Base-by-base conservation (phyloP, 2,329 filamentous ascomycete genomes). In the Sporothrix schenckii region DNA sequence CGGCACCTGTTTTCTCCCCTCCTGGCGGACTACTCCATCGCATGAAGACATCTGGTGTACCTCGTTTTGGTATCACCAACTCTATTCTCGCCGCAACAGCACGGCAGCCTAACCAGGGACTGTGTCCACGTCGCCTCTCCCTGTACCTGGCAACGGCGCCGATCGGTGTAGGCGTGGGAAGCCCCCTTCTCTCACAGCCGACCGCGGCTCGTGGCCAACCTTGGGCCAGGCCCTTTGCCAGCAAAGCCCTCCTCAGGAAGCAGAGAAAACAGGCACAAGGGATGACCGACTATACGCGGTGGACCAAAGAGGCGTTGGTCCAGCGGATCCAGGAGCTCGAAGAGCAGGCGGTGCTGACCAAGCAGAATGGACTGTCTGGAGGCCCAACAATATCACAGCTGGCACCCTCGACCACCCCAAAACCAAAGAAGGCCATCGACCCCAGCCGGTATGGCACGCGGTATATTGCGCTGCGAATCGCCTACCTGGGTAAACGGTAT, bases 401-500 rank as follows among this genome's bases (percentile, higher is more conserved):
- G n/a, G 10, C 56, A 1, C 1, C 66, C 0, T 0, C 65, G 3
- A n/a, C 61, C 39, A 27, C 50, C 68, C 61, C 70, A 81, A 41
- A 85, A 75, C 78, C 78, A 63, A 86, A 81, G 75, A 84, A 81
- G 73, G 83, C 83, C 67, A 90, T 97, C 76, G 92, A 98, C 78
- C 88, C 92, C 0, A 89, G 88, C 16, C 91, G 89, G 77, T 97
- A 97, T 79, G 86, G 88, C 49, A 96, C 93, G 1, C 88, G 95
- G 61, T 88, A 91, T 72, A 91, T 99, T 73, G 95, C 94, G 9
- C 83, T 99, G 71, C 98, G 97, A 80, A 89, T 99, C 73, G 94
- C 95, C 52, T 99, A 99, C 79, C 82, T 98, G 49, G 95, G 95
- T 61, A 92, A 92, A 78, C 87, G 88, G 69, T 99, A 98, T 80